A percentile compares a stretch with the other conserved stretches of the same genome.
Evolutionary conservation across 1,284 basidiomycete genomes (phyloP).

Genomic region (Anthracocystis walkeri): DNA sequence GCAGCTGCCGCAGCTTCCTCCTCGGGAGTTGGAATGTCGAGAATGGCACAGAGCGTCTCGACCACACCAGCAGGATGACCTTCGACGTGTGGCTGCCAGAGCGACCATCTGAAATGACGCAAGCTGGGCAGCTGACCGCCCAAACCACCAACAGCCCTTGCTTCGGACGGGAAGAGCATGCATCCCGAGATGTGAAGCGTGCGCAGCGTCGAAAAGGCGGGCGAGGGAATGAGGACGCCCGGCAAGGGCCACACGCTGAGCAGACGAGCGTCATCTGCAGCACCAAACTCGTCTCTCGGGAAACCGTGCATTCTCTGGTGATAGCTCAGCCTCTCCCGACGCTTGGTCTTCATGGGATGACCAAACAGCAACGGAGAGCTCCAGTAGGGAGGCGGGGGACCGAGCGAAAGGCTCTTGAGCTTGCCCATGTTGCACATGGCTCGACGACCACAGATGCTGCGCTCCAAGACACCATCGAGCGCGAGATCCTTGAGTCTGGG

Average conservation of each 20-base stretch:
- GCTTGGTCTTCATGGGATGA: conserved; percentile 47
- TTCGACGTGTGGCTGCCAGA: conserved; percentile 54
- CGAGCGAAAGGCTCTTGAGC: conserved; percentile 53
- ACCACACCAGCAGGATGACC: conserved; percentile 52
- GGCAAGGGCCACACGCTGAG: conserved; percentile 47
- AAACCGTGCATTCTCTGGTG: conserved; percentile 42
- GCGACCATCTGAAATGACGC: conserved; percentile 54
- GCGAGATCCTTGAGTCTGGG: conserved; percentile 50
- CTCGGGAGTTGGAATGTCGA: conserved; percentile 51
- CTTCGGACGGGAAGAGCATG: conserved; percentile 58
- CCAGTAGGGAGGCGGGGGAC: conserved; percentile 58
- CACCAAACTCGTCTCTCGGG: conserved; percentile 20
- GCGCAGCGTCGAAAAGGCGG: conserved; percentile 45
- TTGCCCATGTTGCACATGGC: conserved; percentile 53
- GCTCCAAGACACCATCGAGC: conserved; percentile 53
- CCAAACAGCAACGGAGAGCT: conserved; percentile 55
- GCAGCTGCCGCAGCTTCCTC: conserved; percentile 43
- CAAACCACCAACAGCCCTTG: conserved; percentile 48
- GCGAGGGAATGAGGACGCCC: conserved; percentile 45
- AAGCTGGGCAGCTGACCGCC: conserved; percentile 49
- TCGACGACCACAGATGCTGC: conserved; percentile 49
- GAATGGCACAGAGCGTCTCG: conserved; percentile 46
- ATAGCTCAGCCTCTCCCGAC: conserved; percentile 37
- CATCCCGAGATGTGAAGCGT: conserved; percentile 56
- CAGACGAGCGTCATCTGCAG: conserved; percentile 36